Conservation (phyloP, 192 early-diverging fungal species). For the Coemansia sp. region DNA sequence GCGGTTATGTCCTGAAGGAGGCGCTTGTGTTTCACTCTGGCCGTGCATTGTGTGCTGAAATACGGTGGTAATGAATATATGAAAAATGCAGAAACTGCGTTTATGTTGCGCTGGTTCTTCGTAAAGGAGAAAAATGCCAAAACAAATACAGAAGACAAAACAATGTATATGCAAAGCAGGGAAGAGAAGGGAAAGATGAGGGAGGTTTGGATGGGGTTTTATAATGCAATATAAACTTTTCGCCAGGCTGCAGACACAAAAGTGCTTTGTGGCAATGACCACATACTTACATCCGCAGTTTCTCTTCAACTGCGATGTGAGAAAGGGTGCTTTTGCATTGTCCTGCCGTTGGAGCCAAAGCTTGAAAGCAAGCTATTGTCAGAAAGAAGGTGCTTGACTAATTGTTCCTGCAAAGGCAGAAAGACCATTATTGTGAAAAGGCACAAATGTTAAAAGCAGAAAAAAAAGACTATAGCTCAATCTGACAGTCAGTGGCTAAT, state of each 20-base stretch:
- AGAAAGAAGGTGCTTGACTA: no score
- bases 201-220: no score
- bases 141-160: no score
- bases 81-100: neutral
- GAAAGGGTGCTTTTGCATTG: neutral
- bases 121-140: neutral
- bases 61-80: neutral
- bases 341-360: neutral
- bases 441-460: no score
- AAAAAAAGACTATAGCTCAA: no score
- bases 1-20: neutral
- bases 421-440: no score
- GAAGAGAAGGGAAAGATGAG: neutral
- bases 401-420: no score
- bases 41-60: neutral
- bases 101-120: neutral
- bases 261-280: neutral
- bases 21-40: neutral
- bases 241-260: no score
- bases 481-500: no score
- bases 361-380: no score
- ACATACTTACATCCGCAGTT: neutral
- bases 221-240: no score
- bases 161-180: neutral
- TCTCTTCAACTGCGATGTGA: neutral